Base-by-base conservation (phyloP, 768 basidiomycete species). In the Glaciozyma antarctica region DNA sequence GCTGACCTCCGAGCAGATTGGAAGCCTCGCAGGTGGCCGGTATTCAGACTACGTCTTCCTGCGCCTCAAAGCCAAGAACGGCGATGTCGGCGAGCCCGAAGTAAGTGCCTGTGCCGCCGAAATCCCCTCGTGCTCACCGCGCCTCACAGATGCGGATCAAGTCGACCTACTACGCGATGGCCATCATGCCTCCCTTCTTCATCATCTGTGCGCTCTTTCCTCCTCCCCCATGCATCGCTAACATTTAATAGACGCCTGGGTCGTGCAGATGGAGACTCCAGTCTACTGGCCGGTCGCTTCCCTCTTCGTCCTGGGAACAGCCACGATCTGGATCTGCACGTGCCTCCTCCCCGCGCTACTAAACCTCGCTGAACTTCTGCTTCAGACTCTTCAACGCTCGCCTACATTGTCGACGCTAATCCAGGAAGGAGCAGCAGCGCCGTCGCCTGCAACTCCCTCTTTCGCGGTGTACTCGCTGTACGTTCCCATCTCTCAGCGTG, bases 401-500 rank as follows among this genome's bases (percentile, higher is more conserved):
- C 90, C 0, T 93, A 91, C 71, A 80, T 92, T 43, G 88, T 92
- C 21, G 90, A 95, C 71, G 84, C 88, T 7, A 95, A 93, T 74
- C 79, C 80, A 9, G 91, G 90, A 13, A 82, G 87, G 34, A 88
- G 88, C 3, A 84, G 86, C 6, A 83, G 83, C 4, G 88, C 87
- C 1, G 71, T 79, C 12, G 88, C 90, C 0, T 77, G 81, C 34
- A 93, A 93, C 75, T 87, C 86, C 63, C 82, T 81, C 38, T 87
- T 87, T 75, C 82, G 90, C 57, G 88, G 90, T 0, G 52, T 81
- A 5, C 77, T 81, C 21, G 89, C 86, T 10, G 51, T 52, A 28
- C 15, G 51, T 52, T 7, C 26, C 5, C 24, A 9, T 4, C 87
- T 34, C 15, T 5, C 15, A 34, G 15, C 28, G 9, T 13, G 47